Conservation (phyloP, 2,329 filamentous ascomycete genomes). For the Colletotrichum viniferum region DNA sequence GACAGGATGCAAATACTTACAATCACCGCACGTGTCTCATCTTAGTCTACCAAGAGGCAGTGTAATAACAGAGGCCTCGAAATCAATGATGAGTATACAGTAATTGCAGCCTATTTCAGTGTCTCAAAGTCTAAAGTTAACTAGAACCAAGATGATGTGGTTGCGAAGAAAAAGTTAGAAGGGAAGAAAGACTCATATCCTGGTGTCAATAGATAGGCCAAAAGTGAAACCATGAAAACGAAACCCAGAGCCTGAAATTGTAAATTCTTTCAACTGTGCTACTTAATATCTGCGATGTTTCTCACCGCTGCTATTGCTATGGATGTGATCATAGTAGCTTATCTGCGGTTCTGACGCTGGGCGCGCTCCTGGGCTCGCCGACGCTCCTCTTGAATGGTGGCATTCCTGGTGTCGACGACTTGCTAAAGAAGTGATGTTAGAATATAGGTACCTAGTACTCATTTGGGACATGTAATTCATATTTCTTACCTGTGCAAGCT, state of each 20-base stretch:
- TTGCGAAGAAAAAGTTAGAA: too few species aligned
- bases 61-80: not conserved
- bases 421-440: not conserved
- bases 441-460: not conserved
- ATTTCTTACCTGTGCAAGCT: not conserved
- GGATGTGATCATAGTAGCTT: not conserved
- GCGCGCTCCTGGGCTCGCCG: not conserved
- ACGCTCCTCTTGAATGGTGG: not conserved
- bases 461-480: not conserved
- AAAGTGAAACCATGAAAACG: not conserved
- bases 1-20: not conserved
- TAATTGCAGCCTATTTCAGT: not conserved
- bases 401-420: not conserved
- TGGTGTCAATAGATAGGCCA: not conserved
- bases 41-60: not conserved
- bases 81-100: not conserved
- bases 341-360: not conserved
- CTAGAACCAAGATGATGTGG: not conserved
- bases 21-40: not conserved
- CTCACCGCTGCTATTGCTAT: not conserved
- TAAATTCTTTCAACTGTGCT: accelerated
- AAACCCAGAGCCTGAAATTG: accelerated
- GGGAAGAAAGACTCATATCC: too few species aligned
- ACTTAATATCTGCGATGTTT: not conserved
- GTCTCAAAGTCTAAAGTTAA: not conserved